Conservation (phyloP, 2,329 filamentous ascomycete species). For the Colletotrichum sp. region DNA sequence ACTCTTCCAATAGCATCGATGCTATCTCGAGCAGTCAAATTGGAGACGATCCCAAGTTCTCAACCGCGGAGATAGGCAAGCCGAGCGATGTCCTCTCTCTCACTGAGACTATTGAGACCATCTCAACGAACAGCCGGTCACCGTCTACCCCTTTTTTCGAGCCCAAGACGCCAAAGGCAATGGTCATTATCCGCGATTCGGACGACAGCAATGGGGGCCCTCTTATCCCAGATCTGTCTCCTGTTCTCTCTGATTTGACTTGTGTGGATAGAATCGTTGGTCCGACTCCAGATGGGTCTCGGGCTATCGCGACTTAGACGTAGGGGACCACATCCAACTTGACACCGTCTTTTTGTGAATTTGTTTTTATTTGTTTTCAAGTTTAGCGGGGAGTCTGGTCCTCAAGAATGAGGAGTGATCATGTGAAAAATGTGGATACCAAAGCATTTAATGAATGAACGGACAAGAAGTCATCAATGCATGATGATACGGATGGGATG, state of each 20-base stretch:
- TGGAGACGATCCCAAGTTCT: neutral
- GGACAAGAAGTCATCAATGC: neutral
- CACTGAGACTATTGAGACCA: neutral
- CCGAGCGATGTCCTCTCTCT: neutral
- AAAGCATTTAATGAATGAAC: neutral
- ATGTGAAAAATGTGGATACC: neutral
- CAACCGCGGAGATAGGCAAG: neutral
- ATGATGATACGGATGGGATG: neutral
- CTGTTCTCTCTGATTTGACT: neutral
- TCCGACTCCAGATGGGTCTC: neutral
- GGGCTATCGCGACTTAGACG: neutral
- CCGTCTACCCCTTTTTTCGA: conserved; percentile 27
- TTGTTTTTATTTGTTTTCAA: neutral
- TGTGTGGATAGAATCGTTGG: neutral
- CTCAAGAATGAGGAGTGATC: no score
- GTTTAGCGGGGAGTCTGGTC: neutral
- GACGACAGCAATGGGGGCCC: neutral
- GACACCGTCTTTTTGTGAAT: neutral
- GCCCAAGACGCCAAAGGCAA: conserved; percentile 33
- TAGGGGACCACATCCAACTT: neutral
- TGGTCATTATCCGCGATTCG: conserved; percentile 21
- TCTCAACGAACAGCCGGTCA: neutral
- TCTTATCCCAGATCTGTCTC: neutral
- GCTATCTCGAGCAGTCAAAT: neutral
- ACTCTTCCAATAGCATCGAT: neutral